Base-by-base conservation (phyloP, 2,329 filamentous ascomycete genomes). In the Dactylonectria estremocensis region DNA sequence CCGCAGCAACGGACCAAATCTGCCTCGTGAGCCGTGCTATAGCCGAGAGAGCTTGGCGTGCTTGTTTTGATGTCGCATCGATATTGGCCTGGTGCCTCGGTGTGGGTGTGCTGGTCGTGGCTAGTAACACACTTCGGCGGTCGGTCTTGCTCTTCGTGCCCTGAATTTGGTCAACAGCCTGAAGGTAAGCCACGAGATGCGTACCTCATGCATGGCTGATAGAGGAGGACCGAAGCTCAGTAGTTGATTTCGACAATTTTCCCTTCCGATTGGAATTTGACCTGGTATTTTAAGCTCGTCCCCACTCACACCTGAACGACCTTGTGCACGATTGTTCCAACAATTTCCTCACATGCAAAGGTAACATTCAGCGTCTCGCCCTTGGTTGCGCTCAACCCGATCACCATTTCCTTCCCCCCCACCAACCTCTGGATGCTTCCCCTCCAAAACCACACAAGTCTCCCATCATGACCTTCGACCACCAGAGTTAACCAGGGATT, bases 261-360 rank as follows among this genome's bases (percentile, higher is more conserved):
- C 24, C 18, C 16, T 57, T 57, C 43, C 43, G 22, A 46, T 61
- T 49, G 11, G 22, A 33, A 61, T 61, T 18, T 67, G 48, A 31
- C 53, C 22, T 37, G 31, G n/a, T 59, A 64, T 43, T 58, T 37
- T n/a, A n/a, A 40, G 10, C 9, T 13, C 14, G 43, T 57, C 14
- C 48, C 13, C 37, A 43, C 69, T 68, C 37, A 59, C 45, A 77
- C 66, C 20, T 64, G 54, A 59, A 78, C 43, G 24, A 68, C 67
- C 55, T 70, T 69, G 18, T 77, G 72, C 45, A 86, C 77, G 35
- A 83, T 77, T 0, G 89, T 91, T 2, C 90, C 90, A 3, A 91
- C 93, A 74, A 98, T 92, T 49, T 94, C 91, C 80, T 98, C 95
- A 71, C 95, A 98, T 79, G 93, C 93, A 55, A 95, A 89, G 67